These are phyloP conservation scores for Ochetophila trinervis DNA, from an alignment of 306 rosid genomes.

Conservation along the genomic window DNA sequence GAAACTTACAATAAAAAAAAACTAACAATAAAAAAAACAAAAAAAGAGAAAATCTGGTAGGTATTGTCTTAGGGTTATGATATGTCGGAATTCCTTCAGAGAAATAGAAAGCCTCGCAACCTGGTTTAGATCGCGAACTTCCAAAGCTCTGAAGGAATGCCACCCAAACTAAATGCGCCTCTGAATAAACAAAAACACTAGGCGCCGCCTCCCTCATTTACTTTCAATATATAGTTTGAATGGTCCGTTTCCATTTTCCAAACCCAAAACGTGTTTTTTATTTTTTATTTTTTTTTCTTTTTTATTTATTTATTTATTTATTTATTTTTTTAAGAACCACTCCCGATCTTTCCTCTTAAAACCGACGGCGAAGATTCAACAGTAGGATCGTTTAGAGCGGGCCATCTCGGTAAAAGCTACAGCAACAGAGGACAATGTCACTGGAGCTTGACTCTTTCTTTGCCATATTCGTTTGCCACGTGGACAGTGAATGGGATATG, in stretches of 20 bases:
- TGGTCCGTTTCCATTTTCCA: background rate
- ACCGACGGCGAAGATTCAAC: conserved; percentile 12
- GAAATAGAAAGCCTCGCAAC: background rate
- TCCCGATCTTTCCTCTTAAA: background rate
- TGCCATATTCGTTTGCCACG: too few species aligned
- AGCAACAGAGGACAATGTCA: background rate
- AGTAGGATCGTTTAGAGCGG: background rate
- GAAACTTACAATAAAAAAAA: background rate
- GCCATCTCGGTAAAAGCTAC: too few species aligned
- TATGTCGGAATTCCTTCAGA: background rate
- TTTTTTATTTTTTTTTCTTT: too few species aligned
- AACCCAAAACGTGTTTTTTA: background rate
- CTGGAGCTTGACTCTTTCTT: too few species aligned
- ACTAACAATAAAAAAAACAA: conserved; percentile 10
- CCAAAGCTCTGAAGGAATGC: conserved; percentile 2
- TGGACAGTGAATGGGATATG: background rate
- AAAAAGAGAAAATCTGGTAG: conserved; percentile 9
- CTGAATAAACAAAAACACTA: background rate
- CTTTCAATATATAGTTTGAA: too few species aligned
- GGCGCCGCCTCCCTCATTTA: conserved; percentile 35
- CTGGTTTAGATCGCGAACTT: background rate
- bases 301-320: too few species aligned
- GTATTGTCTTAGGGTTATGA: background rate
- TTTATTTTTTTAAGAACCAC: background rate
- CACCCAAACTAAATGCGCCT: background rate